Percentiles rank a stretch among this genome's conserved stretches.
Evolutionary conservation across 2,329 filamentous ascomycete genomes (phyloP).

Genomic region (Fusarium caatingaense): DNA sequence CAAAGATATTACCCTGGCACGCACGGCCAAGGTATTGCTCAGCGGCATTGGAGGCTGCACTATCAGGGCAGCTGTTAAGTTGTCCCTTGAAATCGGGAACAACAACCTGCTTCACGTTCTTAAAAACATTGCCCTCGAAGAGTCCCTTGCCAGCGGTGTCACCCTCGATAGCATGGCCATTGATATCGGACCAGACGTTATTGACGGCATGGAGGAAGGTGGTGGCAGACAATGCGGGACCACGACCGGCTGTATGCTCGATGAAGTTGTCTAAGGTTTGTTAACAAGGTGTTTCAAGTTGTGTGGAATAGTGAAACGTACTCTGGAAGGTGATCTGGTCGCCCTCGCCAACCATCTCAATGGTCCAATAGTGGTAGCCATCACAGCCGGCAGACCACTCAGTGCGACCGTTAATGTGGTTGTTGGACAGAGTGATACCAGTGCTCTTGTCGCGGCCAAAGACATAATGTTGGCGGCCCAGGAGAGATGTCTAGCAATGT

Average conservation of each 20-base stretch:
- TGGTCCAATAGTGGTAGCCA: conserved; percentile 59
- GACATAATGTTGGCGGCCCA: conserved; percentile 34
- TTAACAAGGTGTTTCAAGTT: not conserved
- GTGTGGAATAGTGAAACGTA: not conserved
- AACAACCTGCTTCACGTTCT: conserved; percentile 38
- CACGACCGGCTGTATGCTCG: conserved; percentile 42
- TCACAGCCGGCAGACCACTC: conserved; percentile 58
- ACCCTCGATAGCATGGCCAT: conserved; percentile 47
- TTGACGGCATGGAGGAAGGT: conserved; percentile 49
- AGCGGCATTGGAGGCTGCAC: conserved; percentile 19
- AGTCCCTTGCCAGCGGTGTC: conserved; percentile 41
- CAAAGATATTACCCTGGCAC: conserved; percentile 27
- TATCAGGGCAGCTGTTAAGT: conserved; percentile 43
- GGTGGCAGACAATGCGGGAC: conserved; percentile 44
- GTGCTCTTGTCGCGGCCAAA: conserved; percentile 39
- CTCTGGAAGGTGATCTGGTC: conserved; percentile 27
- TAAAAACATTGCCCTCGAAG: conserved; percentile 46
- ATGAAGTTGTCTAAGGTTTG: conserved; percentile 17
- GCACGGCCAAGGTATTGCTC: conserved; percentile 22
- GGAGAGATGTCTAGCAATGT: conserved; percentile 15
- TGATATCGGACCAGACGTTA: conserved; percentile 45
- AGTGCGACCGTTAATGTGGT: conserved; percentile 57
- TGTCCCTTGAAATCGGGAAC: conserved; percentile 38
- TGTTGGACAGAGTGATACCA: conserved; percentile 60
- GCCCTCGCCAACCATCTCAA: conserved; percentile 30